Percentiles rank a stretch among this genome's conserved stretches.
These are phyloP conservation scores for Petunia hybrid DNA, from an alignment of 305 asterid genomes.

Conservation along the genomic window DNA sequence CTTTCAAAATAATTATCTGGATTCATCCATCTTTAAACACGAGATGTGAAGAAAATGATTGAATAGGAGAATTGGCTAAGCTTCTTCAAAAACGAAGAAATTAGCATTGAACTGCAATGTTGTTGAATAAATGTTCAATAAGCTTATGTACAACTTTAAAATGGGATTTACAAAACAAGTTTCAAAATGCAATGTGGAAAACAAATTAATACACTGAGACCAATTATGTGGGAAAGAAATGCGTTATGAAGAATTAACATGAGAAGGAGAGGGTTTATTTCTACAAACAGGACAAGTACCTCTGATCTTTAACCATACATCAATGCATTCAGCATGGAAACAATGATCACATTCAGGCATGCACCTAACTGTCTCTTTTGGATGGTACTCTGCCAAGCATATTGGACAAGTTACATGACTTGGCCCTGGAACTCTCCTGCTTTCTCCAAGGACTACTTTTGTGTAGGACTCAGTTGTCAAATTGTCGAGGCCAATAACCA, in stretches of 20 bases:
- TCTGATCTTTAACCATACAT: slow-evolving; percentile 71
- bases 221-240: no score
- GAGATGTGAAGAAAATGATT: no score
- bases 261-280: slow-evolving; percentile 56
- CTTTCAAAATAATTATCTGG: no score
- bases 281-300: slow-evolving; percentile 77
- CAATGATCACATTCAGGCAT: slow-evolving; percentile 78
- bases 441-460: slow-evolving; percentile 69
- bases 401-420: slow-evolving; percentile 72
- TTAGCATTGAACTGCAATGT: neutral
- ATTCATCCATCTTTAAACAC: neutral
- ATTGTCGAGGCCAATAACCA: slow-evolving; percentile 59
- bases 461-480: slow-evolving; percentile 70
- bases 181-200: neutral
- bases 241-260: neutral
- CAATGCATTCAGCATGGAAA: slow-evolving; percentile 77
- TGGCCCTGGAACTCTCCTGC: slow-evolving; percentile 73
- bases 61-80: neutral
- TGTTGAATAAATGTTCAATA: neutral
- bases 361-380: slow-evolving; percentile 62
- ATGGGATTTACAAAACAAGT: neutral
- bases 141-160: slow-evolving; percentile 16
- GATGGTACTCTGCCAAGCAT: slow-evolving; percentile 65
- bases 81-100: neutral
- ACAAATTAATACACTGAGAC: neutral